These are phyloP conservation scores for Ophiostoma ulmi DNA, from an alignment of 2,329 filamentous ascomycete species.

Conservation along the genomic window DNA sequence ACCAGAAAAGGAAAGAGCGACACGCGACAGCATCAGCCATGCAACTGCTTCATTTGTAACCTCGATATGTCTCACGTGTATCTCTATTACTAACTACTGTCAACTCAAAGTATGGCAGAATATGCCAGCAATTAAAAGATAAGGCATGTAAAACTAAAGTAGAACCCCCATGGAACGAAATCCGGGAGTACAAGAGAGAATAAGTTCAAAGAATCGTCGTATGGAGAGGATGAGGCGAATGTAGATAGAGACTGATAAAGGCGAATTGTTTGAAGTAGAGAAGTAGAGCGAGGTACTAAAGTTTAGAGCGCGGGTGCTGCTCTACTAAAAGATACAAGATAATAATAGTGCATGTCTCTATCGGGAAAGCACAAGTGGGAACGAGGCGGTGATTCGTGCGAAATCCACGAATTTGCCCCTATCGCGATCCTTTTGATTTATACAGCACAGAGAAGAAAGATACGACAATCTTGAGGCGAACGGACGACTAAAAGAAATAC, in stretches of 20 bases:
- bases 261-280: background rate
- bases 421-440: slow-evolving; percentile 12
- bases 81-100: background rate
- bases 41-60: background rate
- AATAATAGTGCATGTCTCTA: background rate
- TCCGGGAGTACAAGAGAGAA: background rate
- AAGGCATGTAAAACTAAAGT: background rate
- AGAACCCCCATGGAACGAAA: background rate
- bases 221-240: background rate
- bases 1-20: slow-evolving; percentile 20
- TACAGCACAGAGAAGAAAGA: background rate
- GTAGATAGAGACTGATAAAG: background rate
- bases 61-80: background rate
- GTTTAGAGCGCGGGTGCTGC: background rate
- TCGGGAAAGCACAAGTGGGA: slow-evolving; percentile 1
- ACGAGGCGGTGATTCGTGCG: background rate
- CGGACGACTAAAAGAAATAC: background rate
- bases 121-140: slow-evolving; percentile 1
- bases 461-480: background rate
- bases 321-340: background rate
- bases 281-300: slow-evolving; percentile 4
- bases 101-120: background rate
- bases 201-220: background rate
- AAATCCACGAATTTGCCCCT: slow-evolving; percentile 15
- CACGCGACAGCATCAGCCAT: background rate